Percentiles rank a stretch among this genome's conserved stretches.
Conservation (phyloP, 2,329 filamentous ascomycete species). For the Annulohypoxylon truncatum region DNA sequence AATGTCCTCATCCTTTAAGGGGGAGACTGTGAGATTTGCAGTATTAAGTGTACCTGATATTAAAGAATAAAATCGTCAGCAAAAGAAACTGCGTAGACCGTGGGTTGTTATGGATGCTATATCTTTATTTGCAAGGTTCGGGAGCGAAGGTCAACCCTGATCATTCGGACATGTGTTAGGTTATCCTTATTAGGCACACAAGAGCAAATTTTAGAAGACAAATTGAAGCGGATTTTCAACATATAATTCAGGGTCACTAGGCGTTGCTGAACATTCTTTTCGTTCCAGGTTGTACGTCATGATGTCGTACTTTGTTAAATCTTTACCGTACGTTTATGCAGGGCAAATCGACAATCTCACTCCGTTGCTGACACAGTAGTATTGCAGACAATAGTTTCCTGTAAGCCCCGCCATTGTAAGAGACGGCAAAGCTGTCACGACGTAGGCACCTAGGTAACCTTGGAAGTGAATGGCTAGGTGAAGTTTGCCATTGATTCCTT, state of each 20-base stretch:
- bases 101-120: not conserved
- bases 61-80: not conserved
- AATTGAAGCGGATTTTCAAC: not conserved
- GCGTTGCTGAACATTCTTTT: not conserved
- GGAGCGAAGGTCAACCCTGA: not conserved
- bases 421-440: not conserved
- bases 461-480: not conserved
- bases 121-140: not conserved
- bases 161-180: too few species aligned
- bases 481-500: not conserved
- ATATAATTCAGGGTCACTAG: not conserved
- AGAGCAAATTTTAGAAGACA: not conserved
- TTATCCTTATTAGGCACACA: not conserved
- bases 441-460: not conserved
- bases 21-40: not conserved
- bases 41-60: not conserved
- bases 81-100: not conserved
- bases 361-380: not conserved
- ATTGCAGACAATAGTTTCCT: not conserved
- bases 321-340: not conserved
- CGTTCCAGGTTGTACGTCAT: not conserved
- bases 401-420: not conserved
- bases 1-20: not conserved
- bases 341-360: not conserved
- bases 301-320: not conserved